phyloP scores from a whole-genome alignment of 768 basidiomycete genomes.

The Rhizopogon roseolus region DNA sequence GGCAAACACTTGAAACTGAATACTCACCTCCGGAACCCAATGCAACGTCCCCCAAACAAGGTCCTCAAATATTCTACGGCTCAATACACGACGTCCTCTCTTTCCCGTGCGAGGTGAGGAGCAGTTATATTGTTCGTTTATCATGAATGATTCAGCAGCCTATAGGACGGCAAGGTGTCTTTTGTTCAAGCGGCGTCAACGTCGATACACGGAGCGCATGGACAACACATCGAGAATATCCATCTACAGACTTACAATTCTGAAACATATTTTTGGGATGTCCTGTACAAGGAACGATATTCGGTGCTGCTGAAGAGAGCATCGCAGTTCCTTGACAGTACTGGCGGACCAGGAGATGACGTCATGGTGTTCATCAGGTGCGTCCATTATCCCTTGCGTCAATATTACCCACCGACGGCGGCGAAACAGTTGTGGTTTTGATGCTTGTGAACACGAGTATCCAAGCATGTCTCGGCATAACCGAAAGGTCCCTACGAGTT shows the following conservation, averaged over 20 bases:
- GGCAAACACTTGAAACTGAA: conserved; percentile 56
- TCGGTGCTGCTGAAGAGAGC: conserved; percentile 61
- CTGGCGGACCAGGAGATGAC: conserved; percentile 60
- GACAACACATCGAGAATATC: conserved; percentile 84
- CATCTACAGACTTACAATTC: conserved; percentile 73
- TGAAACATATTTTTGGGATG: conserved; percentile 70
- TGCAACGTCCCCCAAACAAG: conserved; percentile 27
- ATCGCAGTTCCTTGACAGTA: conserved; percentile 61
- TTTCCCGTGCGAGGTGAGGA: conserved; percentile 81
- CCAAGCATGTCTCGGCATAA: conserved; percentile 88
- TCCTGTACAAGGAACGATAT: conserved; percentile 67
- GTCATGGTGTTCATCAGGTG: conserved; percentile 87
- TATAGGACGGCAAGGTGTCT: conserved; percentile 73
- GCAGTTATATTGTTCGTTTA: not conserved
- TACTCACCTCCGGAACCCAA: conserved; percentile 27
- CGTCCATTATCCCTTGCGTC: conserved; percentile 7
- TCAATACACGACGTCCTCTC: conserved; percentile 93
- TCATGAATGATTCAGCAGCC: not conserved
- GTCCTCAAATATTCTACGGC: conserved; percentile 77
- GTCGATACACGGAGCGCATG: conserved; percentile 72
- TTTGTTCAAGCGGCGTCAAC: conserved; percentile 86
- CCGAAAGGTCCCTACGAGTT: conserved; percentile 82
- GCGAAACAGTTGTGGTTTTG: conserved; percentile 77
- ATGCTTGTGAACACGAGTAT: conserved; percentile 91
- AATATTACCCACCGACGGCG: not conserved